These are phyloP conservation scores for Backusella sp. DNA, from an alignment of 192 early-diverging fungal species.

Conservation along the genomic window DNA sequence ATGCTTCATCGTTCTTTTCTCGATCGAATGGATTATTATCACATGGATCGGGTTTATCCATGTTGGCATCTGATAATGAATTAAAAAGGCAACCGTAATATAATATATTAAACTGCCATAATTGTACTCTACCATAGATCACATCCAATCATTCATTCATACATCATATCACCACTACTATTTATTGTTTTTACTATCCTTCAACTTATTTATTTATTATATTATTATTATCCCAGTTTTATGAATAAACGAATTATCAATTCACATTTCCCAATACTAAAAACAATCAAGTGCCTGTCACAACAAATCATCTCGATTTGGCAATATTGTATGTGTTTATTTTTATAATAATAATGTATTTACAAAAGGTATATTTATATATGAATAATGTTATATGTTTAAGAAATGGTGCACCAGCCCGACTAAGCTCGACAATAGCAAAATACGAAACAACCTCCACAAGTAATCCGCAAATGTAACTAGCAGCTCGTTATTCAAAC, in stretches of 20 bases:
- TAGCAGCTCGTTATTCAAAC: background rate
- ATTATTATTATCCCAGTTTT: background rate
- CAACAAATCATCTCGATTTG: background rate
- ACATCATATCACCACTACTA: background rate
- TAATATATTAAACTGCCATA: background rate
- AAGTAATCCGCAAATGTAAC: slow-evolving; percentile 10
- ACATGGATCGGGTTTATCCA: background rate
- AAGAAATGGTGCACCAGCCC: slow-evolving; percentile 21
- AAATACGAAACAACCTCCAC: slow-evolving; percentile 25
- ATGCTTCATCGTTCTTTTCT: background rate
- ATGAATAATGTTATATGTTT: background rate
- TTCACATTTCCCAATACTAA: background rate
- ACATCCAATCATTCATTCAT: background rate
- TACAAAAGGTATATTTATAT: background rate
- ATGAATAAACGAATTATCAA: no score
- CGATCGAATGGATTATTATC: background rate
- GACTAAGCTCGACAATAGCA: slow-evolving; percentile 25
- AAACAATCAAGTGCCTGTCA: background rate
- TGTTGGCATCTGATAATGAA: background rate
- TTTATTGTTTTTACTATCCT: background rate
- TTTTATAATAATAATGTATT: background rate
- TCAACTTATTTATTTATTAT: background rate
- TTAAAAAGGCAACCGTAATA: background rate
- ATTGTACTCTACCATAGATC: background rate
- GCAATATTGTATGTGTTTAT: background rate